A percentile compares a stretch with the other conserved stretches of the same genome.
phyloP scores from a whole-genome alignment of 1,139 yeast species.

The Debaryomyces sp. region DNA sequence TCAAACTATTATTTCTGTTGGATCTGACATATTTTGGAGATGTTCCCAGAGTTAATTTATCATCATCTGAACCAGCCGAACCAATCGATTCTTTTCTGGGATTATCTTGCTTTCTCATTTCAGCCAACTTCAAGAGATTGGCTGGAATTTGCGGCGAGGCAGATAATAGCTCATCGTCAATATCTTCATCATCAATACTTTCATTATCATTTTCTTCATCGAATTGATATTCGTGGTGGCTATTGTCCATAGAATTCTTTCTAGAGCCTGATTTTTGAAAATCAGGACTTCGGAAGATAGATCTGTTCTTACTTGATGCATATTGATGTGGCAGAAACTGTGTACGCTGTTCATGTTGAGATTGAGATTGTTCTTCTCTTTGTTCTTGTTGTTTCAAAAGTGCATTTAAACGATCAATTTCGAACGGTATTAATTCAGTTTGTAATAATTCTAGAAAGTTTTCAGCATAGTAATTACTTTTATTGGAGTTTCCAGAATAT shows the following conservation, averaged over 20 bases:
- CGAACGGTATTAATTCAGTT: conserved; percentile 52
- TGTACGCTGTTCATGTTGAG: conserved; percentile 10
- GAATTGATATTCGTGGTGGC: conserved; percentile 10
- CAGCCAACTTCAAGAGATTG: conserved; percentile 57
- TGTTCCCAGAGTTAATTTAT: conserved; percentile 33
- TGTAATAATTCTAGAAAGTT: conserved; percentile 75
- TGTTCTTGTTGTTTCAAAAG: conserved; percentile 10
- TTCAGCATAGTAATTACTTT: conserved; percentile 79
- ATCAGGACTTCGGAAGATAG: conserved; percentile 15
- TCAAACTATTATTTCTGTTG: conserved; percentile 30
- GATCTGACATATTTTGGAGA: conserved; percentile 30
- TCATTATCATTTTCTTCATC: conserved; percentile 22
- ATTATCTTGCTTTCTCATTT: conserved; percentile 46
- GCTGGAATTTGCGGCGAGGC: conserved; percentile 73
- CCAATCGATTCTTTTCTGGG: conserved; percentile 13
- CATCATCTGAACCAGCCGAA: conserved; percentile 21
- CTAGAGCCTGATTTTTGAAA: conserved; percentile 7
- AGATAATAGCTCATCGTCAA: conserved; percentile 55
- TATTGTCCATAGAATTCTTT: conserved; percentile 6
- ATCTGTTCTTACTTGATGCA: conserved; percentile 4
- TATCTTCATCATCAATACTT: conserved; percentile 44
- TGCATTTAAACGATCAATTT: conserved; percentile 32
- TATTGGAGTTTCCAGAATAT: conserved; percentile 64
- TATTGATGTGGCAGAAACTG: conserved; percentile 9
- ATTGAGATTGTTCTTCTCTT: conserved; percentile 11